These are phyloP conservation scores for Chaetomiaceae sp. DNA, from an alignment of 2,329 filamentous ascomycete species.

Conservation along the genomic window DNA sequence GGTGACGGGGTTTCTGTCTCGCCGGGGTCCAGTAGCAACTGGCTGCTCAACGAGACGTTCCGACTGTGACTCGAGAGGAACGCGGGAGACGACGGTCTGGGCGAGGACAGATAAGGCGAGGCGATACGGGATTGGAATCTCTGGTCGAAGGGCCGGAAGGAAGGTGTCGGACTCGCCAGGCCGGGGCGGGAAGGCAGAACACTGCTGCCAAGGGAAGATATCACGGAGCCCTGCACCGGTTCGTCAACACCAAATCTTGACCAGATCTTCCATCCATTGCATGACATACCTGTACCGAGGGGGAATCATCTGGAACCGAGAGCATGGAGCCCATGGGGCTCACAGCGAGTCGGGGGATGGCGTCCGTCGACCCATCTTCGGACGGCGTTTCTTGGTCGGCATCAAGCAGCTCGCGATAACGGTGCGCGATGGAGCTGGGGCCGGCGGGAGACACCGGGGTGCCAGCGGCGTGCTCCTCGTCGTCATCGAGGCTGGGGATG, in stretches of 20 bases:
- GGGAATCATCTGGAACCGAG: constrained; percentile 78
- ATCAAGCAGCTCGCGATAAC: constrained; percentile 42
- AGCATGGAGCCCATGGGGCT: constrained; percentile 65
- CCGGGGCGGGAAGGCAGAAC: constrained; percentile 63
- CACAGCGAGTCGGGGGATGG: constrained; percentile 49
- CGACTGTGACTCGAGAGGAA: constrained; percentile 74
- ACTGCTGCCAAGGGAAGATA: constrained; percentile 69
- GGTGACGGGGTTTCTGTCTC: constrained; percentile 68
- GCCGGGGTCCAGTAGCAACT: constrained; percentile 56
- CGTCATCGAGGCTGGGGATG: constrained; percentile 34
- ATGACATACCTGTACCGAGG: constrained; percentile 67
- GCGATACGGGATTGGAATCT: constrained; percentile 85
- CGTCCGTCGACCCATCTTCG: constrained; percentile 51
- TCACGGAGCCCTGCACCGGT: constrained; percentile 48
- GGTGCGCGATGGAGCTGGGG: constrained; percentile 37
- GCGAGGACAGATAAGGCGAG: constrained; percentile 54
- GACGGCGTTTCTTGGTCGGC: constrained; percentile 43
- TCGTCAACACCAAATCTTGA: background rate
- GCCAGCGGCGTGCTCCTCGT: constrained; percentile 31
- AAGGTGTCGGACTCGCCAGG: constrained; percentile 67
- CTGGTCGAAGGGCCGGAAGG: constrained; percentile 88
- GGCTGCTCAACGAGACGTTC: constrained; percentile 72
- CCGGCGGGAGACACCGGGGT: constrained; percentile 26
- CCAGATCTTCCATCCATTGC: background rate
- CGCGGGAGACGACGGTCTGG: constrained; percentile 71